Percentiles rank a stretch among this genome's conserved stretches.
Conservation (phyloP, 1,284 basidiomycete species). For the Sparassis latifolia region DNA sequence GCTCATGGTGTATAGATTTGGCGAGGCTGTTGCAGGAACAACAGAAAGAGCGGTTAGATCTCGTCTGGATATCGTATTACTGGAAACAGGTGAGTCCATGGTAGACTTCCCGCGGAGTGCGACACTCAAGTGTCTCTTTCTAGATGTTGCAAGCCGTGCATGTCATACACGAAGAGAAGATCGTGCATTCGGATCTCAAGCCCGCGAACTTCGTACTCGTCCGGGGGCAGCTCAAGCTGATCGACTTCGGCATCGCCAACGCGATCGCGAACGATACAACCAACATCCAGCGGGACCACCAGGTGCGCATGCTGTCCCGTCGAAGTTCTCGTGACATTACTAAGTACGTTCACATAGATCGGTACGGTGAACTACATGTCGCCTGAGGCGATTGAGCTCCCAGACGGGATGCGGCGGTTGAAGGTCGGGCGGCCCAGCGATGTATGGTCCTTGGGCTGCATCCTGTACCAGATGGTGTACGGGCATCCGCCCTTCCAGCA, state of each 20-base stretch:
- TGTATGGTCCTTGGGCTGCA: constrained; percentile 97
- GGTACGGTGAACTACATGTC: constrained; percentile 97
- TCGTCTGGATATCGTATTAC: constrained; percentile 90
- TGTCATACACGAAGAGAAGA: constrained; percentile 93
- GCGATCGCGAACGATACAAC: constrained; percentile 96
- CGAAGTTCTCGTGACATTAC: neutral
- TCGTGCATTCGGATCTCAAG: constrained; percentile 94
- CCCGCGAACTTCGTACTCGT: constrained; percentile 96
- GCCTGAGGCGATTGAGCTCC: constrained; percentile 84
- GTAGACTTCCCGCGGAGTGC: neutral
- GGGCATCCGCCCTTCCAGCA: constrained; percentile 90
- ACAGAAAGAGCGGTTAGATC: constrained; percentile 75
- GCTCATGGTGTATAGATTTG: constrained; percentile 43
- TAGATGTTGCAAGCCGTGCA: constrained; percentile 96
- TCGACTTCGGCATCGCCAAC: constrained; percentile 96
- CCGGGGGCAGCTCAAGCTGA: constrained; percentile 87
- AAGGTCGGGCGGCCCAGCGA: constrained; percentile 87
- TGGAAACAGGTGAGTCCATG: constrained; percentile 78
- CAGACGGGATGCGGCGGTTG: constrained; percentile 69
- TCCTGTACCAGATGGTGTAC: constrained; percentile 97
- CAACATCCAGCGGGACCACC: constrained; percentile 91
- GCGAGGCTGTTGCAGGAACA: constrained; percentile 79
- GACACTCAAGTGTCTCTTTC: neutral
- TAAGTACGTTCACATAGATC: constrained; percentile 42
- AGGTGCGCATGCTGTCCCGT: constrained; percentile 40